A percentile compares a stretch with the other conserved stretches of the same genome.
Conservation (phyloP, 164 flowering plant species). For the Chloranthus sessilifolius region DNA sequence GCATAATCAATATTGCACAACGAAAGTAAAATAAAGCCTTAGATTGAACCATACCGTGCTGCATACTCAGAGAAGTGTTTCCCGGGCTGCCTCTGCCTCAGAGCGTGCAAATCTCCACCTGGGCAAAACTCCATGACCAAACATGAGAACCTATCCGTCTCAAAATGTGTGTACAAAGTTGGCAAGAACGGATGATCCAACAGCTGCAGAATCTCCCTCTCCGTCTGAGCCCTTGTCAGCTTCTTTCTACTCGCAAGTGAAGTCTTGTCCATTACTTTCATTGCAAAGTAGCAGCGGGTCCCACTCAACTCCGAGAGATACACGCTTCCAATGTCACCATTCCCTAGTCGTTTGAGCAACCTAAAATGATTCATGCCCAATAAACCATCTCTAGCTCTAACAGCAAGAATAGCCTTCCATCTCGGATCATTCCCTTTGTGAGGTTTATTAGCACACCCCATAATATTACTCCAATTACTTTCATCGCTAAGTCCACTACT, state of each 20-base stretch:
- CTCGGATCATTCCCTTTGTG: conserved; percentile 97
- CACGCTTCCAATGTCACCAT: conserved; percentile 73
- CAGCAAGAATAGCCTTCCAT: conserved; percentile 92
- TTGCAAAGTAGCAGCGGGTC: conserved; percentile 48
- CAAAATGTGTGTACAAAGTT: conserved; percentile 55
- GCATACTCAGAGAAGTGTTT: conserved; percentile 64
- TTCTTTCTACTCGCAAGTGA: conserved; percentile 64
- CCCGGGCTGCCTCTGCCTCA: conserved; percentile 65
- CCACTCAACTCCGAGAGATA: conserved; percentile 53
- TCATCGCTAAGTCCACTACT: conserved; percentile 97
- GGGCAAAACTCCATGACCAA: conserved; percentile 82
- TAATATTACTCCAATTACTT: conserved; percentile 86
- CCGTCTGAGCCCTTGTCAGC: conserved; percentile 64
- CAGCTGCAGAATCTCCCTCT: conserved; percentile 63
- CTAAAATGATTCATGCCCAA: conserved; percentile 92
- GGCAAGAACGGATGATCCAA: conserved; percentile 84
- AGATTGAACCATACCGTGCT: conserved; percentile 51
- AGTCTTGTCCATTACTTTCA: conserved; percentile 83
- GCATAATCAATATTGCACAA: background rate
- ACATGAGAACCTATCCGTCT: conserved; percentile 57
- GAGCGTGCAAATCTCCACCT: conserved; percentile 87
- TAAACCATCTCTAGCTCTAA: conserved; percentile 77
- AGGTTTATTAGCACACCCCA: conserved; percentile 88
- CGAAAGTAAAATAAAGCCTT: background rate
- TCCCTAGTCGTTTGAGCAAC: conserved; percentile 52